These are phyloP conservation scores for Inga oerstediana DNA, from an alignment of 306 rosid species.

Conservation along the genomic window DNA sequence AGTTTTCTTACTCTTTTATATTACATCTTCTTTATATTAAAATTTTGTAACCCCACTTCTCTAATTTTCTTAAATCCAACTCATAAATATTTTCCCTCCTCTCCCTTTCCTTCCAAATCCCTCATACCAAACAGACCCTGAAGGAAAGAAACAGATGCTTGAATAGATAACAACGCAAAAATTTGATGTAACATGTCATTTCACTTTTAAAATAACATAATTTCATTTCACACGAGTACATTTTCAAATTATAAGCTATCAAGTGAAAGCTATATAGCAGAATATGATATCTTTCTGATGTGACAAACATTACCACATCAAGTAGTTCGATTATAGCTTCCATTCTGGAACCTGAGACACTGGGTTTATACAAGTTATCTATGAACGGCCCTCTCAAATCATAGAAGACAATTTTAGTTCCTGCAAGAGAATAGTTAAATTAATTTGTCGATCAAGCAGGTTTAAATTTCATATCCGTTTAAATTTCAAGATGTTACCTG, in stretches of 20 bases:
- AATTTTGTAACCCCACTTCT: no score
- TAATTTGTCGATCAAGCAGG: slow-evolving; percentile 24
- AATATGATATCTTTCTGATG: slow-evolving; percentile 17
- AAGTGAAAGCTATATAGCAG: slow-evolving; percentile 16
- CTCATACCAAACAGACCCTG: no score
- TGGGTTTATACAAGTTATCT: slow-evolving; percentile 84
- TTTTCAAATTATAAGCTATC: slow-evolving; percentile 28
- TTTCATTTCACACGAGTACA: slow-evolving; percentile 22
- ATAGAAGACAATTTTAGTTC: slow-evolving; percentile 94
- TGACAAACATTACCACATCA: slow-evolving; percentile 66
- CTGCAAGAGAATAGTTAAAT: slow-evolving; percentile 53
- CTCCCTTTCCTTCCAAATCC: no score
- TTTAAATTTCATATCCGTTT: slow-evolving; percentile 6
- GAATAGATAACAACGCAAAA: background rate
- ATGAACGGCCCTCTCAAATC: slow-evolving; percentile 89
- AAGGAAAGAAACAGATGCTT: background rate
- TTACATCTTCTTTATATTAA: no score
- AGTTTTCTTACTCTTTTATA: no score
- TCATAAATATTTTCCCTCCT: no score
- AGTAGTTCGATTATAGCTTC: slow-evolving; percentile 87
- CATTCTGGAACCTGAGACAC: slow-evolving; percentile 72
- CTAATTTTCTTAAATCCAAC: no score
- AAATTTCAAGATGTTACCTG: slow-evolving; percentile 53
- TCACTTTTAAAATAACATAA: slow-evolving; percentile 3
- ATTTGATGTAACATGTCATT: slow-evolving; percentile 6